Evolutionary conservation across 2,329 filamentous ascomycete genomes (phyloP).

Genomic region (Fusarium clavum): DNA sequence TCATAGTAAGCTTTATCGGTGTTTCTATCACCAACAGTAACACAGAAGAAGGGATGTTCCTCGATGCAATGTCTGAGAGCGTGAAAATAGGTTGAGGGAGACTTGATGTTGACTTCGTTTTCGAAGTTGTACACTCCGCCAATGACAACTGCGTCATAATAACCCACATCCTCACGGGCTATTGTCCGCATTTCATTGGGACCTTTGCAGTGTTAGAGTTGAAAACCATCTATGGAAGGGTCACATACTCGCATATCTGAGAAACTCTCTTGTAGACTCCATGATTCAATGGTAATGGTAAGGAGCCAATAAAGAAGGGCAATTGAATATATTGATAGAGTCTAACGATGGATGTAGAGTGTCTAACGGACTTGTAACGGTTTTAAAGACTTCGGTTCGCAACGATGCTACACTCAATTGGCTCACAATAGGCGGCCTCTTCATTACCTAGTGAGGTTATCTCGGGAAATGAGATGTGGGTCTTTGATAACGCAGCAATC

Average conservation of each 20-base stretch:
- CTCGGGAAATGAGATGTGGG: constrained; percentile 8
- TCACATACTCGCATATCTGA: constrained; percentile 34
- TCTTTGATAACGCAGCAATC: constrained; percentile 1
- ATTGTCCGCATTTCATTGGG: constrained; percentile 42
- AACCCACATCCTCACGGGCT: constrained; percentile 38
- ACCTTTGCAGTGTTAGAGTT: constrained; percentile 14
- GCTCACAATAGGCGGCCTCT: constrained; percentile 28
- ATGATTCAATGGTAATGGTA: constrained; percentile 12
- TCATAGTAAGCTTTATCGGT: constrained; percentile 42
- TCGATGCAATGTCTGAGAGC: constrained; percentile 36
- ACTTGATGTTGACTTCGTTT: constrained; percentile 1
- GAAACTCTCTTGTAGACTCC: constrained; percentile 21
- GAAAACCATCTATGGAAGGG: too few relatives aligned
- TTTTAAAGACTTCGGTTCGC: background rate
- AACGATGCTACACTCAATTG: background rate
- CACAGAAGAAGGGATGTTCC: constrained; percentile 37
- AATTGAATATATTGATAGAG: background rate
- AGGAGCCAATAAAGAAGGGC: background rate
- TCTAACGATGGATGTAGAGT: background rate
- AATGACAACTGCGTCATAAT: constrained; percentile 41
- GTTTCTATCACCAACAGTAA: constrained; percentile 31
- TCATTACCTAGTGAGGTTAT: background rate
- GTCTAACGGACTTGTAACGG: background rate
- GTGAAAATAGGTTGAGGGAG: constrained; percentile 23
- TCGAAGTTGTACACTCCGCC: constrained; percentile 38